Conservation (phyloP, 768 basidiomycete species). For the Pseudohyphozyma bogoriensis region DNA sequence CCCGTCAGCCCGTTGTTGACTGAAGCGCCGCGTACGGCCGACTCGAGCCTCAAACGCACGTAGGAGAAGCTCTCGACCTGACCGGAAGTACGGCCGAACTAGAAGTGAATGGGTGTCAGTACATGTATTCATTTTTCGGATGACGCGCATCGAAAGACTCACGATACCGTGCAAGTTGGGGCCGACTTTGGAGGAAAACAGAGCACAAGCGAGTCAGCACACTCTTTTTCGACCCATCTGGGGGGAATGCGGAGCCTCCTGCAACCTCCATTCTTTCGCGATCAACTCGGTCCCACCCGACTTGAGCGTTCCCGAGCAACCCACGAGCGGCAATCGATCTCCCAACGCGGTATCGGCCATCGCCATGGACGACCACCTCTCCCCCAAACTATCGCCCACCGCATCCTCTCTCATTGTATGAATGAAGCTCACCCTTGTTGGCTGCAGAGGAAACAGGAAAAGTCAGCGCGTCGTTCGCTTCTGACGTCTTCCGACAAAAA, state of each 20-base stretch:
- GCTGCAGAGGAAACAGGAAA: conserved; percentile 3
- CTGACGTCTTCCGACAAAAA: conserved; percentile 37
- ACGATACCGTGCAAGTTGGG: conserved; percentile 73
- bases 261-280: no score
- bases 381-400: no score
- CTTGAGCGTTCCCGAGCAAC: no score
- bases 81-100: conserved; percentile 51
- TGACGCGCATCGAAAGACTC: not conserved
- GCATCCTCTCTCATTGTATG: no score
- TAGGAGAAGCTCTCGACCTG: conserved; percentile 66
- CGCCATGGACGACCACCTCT: no score
- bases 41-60: not conserved
- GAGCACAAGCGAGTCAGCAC: not conserved
- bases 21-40: no score
- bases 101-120: not conserved
- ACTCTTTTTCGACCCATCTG: no score
- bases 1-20: not conserved
- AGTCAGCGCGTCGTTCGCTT: not conserved
- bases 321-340: no score
- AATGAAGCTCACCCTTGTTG: conserved; percentile 32
- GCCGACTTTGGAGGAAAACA: conserved; percentile 62
- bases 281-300: no score
- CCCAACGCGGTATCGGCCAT: no score
- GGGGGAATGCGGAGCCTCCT: no score
- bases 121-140: no score